Evolutionary conservation across 306 rosid genomes (phyloP), one percentile per base, ranked within the genome.

Genomic region (Styphnolobium japonicum): DNA sequence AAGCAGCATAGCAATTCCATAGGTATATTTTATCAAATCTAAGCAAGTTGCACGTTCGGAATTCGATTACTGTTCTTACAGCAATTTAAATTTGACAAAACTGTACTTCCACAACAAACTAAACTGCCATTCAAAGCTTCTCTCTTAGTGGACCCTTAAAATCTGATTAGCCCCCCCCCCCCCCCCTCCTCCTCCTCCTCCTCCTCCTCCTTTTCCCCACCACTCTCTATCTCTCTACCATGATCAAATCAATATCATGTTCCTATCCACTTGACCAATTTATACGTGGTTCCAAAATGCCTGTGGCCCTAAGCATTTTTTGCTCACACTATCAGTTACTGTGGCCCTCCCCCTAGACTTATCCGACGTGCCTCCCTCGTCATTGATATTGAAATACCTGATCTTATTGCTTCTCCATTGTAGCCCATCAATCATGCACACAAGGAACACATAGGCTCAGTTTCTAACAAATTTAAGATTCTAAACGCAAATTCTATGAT

Each of bases 391-490:
- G 0, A 51, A 71, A 22, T 19, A 67, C 71, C 63, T 58, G 49
- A 65, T 65, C 10, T 12, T 49, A 10, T 45, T 39, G 57, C 36
- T 33, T 49, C 74, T 62, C 63, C 79, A 36, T 19, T 74, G 53
- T 65, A 84, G 15, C 85, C 31, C 22, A 52, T 4, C 16, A 57
- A 72, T 80, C 75, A 77, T 85, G 70, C 71, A 49, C 65, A 2
- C 52, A 66, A 33, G 3, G 33, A 67, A 57, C 4, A n/a, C n/a
- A 64, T 65, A 37, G 29, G 12, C 73, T 63, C 67, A 5, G 29
- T 73, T 55, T 19, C 76, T 25, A 70, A 37, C 78, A 18, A 56
- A 22, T 45, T 6, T 3, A 14, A 6, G 2, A 37, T 51, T 70
- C 64, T n/a, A 2, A 66, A 72, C 71, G 74, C 84, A 61, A 81